Evolutionary conservation across 768 basidiomycete genomes (phyloP).

Genomic region (Ramaria rubella): DNA sequence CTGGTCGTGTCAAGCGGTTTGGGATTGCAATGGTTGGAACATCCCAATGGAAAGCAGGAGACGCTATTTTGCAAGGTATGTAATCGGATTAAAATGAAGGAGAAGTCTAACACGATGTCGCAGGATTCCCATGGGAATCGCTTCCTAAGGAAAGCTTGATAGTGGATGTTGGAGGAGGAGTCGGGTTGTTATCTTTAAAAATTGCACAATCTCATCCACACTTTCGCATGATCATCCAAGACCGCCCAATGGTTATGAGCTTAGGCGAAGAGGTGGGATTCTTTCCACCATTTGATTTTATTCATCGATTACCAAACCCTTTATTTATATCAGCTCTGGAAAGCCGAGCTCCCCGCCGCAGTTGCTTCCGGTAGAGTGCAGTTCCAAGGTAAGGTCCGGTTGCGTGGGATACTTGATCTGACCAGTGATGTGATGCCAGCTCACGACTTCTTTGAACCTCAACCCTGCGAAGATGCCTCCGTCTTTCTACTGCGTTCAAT

Average conservation of each 20-base stretch:
- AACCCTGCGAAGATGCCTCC: conserved; percentile 20
- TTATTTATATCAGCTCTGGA: conserved; percentile 15
- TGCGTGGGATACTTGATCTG: background rate
- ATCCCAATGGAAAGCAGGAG: conserved; percentile 14
- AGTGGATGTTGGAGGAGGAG: conserved; percentile 31
- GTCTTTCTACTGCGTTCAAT: conserved; percentile 27
- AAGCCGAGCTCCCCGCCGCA: conserved; percentile 18
- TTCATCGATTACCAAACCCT: background rate
- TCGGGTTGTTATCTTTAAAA: conserved; percentile 20
- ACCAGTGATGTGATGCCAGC: background rate
- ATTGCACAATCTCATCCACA: conserved; percentile 18
- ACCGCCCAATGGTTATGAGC: conserved; percentile 23
- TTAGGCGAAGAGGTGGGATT: conserved; percentile 16
- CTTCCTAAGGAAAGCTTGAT: conserved; percentile 19
- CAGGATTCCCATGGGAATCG: conserved; percentile 24
- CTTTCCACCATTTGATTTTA: background rate
- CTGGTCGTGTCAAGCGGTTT: conserved; percentile 14
- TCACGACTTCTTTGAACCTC: conserved; percentile 24
- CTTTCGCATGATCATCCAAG: conserved; percentile 26
- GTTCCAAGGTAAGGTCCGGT: conserved; percentile 17
- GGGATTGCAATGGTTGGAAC: conserved; percentile 18
- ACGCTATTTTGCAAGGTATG: conserved; percentile 18
- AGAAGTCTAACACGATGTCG: background rate
- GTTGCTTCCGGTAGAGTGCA: conserved; percentile 18
- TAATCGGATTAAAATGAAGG: background rate